Evolutionary conservation across 257 asterid genomes (phyloP).

Genomic region (Nicotiana sylvestris): DNA sequence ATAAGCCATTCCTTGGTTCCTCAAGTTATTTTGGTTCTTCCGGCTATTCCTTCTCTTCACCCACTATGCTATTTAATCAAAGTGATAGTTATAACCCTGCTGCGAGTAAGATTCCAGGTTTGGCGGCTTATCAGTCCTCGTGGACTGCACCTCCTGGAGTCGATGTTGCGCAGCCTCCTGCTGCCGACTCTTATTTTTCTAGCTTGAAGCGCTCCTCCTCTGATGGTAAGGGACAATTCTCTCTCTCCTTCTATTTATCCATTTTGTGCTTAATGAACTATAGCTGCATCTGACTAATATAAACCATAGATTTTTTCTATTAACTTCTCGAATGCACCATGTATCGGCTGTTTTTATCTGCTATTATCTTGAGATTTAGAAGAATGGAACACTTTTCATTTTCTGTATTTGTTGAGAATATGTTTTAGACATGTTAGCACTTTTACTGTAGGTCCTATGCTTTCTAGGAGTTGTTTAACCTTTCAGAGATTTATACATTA

Average conservation of each 20-base stretch:
- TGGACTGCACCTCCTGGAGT: slow-evolving; percentile 77
- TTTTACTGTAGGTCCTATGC: too few species aligned
- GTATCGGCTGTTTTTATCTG: neutral
- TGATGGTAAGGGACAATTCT: slow-evolving; percentile 43
- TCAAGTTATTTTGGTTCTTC: slow-evolving; percentile 47
- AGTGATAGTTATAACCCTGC: slow-evolving; percentile 34
- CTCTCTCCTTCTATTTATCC: neutral
- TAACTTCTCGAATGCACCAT: neutral
- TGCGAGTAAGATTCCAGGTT: slow-evolving; percentile 30
- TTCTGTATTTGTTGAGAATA: neutral
- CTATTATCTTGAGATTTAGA: neutral
- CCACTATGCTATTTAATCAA: slow-evolving; percentile 40
- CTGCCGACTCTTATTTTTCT: slow-evolving; percentile 44
- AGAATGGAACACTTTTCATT: neutral
- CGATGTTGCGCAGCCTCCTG: slow-evolving; percentile 40
- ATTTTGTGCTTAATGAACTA: neutral
- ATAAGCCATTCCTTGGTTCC: slow-evolving; percentile 44
- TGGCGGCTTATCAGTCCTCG: slow-evolving; percentile 14
- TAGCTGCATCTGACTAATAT: neutral
- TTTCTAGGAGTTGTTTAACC: too few species aligned
- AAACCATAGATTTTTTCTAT: neutral
- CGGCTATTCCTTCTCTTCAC: slow-evolving; percentile 40
- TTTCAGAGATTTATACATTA: too few species aligned
- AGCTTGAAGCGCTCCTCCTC: slow-evolving; percentile 69
- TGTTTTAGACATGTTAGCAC: too few species aligned